These are phyloP conservation scores for Pseudoperonospora humuli DNA, from an alignment of 352 stramenopile genomes.

Conservation along the genomic window DNA sequence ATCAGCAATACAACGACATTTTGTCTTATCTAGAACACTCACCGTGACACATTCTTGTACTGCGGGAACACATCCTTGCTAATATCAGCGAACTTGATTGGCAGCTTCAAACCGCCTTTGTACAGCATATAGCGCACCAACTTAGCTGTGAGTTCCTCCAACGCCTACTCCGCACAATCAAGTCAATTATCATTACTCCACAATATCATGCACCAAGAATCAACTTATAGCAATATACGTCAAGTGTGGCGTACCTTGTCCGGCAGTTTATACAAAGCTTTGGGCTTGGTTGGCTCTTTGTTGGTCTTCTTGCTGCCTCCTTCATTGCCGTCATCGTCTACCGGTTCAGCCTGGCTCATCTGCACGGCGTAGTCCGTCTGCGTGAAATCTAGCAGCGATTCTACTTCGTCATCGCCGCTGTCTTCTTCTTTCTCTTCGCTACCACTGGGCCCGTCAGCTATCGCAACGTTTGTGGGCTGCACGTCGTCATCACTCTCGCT, in stretches of 20 bases:
- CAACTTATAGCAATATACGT: neutral
- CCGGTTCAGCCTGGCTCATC: conserved; percentile 33
- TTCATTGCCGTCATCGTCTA: conserved; percentile 24
- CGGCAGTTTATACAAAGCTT: conserved; percentile 41
- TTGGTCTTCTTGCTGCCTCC: conserved; percentile 25
- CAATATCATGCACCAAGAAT: neutral
- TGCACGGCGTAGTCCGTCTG: conserved; percentile 66
- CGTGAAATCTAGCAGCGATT: conserved; percentile 63
- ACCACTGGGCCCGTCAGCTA: conserved; percentile 17
- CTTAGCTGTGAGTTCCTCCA: conserved; percentile 67
- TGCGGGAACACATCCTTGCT: conserved; percentile 77
- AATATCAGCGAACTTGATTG: conserved; percentile 75
- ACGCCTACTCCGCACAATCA: conserved; percentile 22
- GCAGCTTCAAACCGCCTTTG: conserved; percentile 69
- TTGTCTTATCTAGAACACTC: neutral
- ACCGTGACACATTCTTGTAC: conserved; percentile 74
- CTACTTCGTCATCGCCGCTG: conserved; percentile 30
- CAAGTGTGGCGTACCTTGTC: conserved; percentile 29
- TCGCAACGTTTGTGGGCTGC: conserved; percentile 18
- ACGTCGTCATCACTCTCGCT: conserved; percentile 31
- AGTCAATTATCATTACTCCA: neutral
- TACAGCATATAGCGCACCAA: conserved; percentile 82
- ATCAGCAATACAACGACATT: neutral
- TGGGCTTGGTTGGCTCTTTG: conserved; percentile 29
- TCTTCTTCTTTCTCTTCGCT: conserved; percentile 30